phyloP scores from a whole-genome alignment of 176 grass and related monocot genomes.

The Tuctoria greenei region DNA sequence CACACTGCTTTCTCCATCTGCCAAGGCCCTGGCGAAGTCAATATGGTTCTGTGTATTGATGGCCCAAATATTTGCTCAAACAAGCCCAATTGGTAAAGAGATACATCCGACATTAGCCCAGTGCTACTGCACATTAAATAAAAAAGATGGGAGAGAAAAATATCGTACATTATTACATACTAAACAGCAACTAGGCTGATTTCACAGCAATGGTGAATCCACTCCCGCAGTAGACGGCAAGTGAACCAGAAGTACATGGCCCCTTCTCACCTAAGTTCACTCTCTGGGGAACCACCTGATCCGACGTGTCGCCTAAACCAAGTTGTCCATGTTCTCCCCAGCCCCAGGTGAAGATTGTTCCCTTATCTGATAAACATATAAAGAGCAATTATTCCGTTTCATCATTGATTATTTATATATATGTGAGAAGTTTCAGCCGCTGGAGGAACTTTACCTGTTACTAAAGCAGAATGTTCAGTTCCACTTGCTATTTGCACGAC shows the following conservation, averaged over 20 bases:
- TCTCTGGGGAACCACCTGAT: constrained; percentile 54
- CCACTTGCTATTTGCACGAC: constrained; percentile 71
- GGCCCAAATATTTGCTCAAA: constrained; percentile 17
- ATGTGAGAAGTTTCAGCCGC: constrained; percentile 5
- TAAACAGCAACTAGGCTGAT: constrained; percentile 11
- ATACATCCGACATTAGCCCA: not conserved
- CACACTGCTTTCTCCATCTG: not conserved
- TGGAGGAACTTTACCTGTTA: constrained; percentile 58
- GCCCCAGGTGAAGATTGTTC: constrained; percentile 75
- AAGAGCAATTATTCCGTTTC: not conserved
- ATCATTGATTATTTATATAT: not conserved
- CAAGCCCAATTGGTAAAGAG: not conserved
- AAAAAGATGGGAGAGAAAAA: constrained; percentile 6
- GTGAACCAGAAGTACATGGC: constrained; percentile 16
- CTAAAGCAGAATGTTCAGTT: constrained; percentile 74
- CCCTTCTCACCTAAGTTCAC: constrained; percentile 41
- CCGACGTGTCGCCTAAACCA: constrained; percentile 62
- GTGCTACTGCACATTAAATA: not conserved
- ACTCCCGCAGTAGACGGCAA: constrained; percentile 68
- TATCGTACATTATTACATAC: not conserved
- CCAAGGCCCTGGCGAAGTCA: not conserved
- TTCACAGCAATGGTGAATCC: constrained; percentile 66
- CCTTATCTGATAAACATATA: constrained; percentile 49
- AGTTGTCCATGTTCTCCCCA: constrained; percentile 98
- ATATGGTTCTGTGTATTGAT: too few species aligned